Evolutionary conservation across 2,329 filamentous ascomycete genomes (phyloP).

Genomic region (Ceratocystis diversiconidia): DNA sequence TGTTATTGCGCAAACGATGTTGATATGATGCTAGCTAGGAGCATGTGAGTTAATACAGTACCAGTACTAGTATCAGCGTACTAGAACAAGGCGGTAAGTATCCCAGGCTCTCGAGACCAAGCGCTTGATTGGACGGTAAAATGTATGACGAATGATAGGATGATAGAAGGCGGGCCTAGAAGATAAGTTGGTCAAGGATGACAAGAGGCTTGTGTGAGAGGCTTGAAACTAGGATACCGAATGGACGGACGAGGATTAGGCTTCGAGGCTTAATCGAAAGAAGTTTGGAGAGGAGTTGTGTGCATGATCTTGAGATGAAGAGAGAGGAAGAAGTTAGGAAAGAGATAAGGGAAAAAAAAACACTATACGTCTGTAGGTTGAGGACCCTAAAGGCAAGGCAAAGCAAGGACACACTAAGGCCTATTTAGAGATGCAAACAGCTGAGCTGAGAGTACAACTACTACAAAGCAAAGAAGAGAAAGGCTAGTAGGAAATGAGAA

Average conservation of each 20-base stretch:
- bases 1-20: neutral
- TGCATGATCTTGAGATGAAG: neutral
- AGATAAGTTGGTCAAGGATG: neutral
- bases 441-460: neutral
- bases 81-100: neutral
- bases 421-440: neutral
- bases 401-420: neutral
- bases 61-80: neutral
- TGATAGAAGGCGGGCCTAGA: neutral
- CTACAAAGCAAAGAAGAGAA: neutral
- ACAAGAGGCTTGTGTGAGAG: neutral
- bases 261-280: neutral
- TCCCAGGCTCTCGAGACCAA: neutral
- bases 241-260: neutral
- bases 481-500: neutral
- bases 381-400: neutral
- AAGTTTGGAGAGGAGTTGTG: neutral
- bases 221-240: neutral
- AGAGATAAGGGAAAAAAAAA: neutral
- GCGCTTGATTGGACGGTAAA: neutral
- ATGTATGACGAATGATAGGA: neutral
- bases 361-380: neutral
- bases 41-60: neutral
- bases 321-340: neutral
- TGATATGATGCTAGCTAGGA: neutral